Conservation (phyloP, 257 asterid genomes). For the Solanum pennellii region DNA sequence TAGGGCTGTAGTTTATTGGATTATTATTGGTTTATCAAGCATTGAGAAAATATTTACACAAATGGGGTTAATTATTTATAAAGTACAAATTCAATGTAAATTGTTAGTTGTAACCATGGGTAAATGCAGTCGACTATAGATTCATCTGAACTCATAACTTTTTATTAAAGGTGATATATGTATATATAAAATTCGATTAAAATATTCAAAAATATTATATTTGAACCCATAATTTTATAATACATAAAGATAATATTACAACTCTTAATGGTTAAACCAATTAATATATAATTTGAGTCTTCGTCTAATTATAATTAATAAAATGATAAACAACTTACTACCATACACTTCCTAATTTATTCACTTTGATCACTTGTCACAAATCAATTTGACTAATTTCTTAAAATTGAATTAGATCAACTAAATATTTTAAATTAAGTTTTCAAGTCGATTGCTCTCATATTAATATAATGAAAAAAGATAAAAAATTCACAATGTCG, state of each 20-base stretch:
- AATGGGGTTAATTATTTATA: neutral
- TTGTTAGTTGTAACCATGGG: neutral
- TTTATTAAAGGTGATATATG: accelerated
- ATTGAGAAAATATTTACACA: neutral
- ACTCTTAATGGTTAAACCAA: too few relatives aligned
- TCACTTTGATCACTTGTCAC: neutral
- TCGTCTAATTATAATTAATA: neutral
- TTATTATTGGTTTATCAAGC: neutral
- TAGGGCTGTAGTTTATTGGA: neutral
- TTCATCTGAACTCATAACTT: neutral
- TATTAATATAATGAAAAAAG: neutral
- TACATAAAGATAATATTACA: neutral
- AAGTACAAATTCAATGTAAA: neutral
- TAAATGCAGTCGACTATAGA: too few relatives aligned
- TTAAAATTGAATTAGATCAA: neutral
- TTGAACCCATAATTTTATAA: too few relatives aligned
- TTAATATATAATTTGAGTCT: neutral
- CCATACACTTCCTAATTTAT: neutral
- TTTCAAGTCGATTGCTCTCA: neutral
- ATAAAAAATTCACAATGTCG: neutral
- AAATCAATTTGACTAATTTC: neutral
- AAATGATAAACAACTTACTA: neutral
- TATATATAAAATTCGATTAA: too few relatives aligned
- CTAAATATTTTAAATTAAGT: neutral
- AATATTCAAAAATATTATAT: too few relatives aligned